Percentiles rank a stretch among this genome's conserved stretches.
Conservation (phyloP, 1,284 basidiomycete genomes). For the Vanrija pseudolonga region DNA sequence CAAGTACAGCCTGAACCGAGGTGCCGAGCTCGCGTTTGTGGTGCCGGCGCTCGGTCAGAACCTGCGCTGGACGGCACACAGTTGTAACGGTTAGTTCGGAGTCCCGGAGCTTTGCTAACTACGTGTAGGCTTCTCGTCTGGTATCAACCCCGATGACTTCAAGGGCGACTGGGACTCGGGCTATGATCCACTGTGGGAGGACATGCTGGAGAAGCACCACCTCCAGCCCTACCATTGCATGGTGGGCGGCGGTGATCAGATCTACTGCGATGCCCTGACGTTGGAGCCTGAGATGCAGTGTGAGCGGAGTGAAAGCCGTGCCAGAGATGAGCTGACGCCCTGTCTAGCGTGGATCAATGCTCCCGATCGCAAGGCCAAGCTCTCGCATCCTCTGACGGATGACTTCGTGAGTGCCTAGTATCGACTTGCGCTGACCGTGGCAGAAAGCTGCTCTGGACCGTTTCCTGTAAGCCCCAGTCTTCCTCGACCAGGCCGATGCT, state of each 20-base stretch:
- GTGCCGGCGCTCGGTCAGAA: constrained; percentile 79
- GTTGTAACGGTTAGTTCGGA: constrained; percentile 51
- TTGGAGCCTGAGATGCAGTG: constrained; percentile 52
- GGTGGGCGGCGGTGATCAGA: constrained; percentile 51
- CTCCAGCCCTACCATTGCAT: constrained; percentile 74
- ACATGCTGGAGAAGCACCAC: constrained; percentile 76
- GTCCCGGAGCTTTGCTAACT: neutral
- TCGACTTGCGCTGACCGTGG: neutral
- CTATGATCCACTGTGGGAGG: constrained; percentile 89
- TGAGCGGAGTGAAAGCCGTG: constrained; percentile 7
- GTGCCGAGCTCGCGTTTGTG: constrained; percentile 73
- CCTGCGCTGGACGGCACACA: constrained; percentile 82
- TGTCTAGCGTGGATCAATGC: constrained; percentile 71
- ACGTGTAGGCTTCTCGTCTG: constrained; percentile 51
- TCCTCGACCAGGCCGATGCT: neutral
- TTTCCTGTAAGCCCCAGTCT: constrained; percentile 45
- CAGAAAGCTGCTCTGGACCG: constrained; percentile 69
- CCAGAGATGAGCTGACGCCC: constrained; percentile 41
- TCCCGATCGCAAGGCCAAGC: constrained; percentile 62
- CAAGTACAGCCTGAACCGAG: constrained; percentile 71
- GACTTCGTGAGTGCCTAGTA: constrained; percentile 57
- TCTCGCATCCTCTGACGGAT: constrained; percentile 61
- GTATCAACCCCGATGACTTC: constrained; percentile 50
- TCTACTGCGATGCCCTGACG: constrained; percentile 52
- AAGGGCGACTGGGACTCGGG: constrained; percentile 56